phyloP scores from a whole-genome alignment of 345 rosid species.

The Citrus maxima region DNA sequence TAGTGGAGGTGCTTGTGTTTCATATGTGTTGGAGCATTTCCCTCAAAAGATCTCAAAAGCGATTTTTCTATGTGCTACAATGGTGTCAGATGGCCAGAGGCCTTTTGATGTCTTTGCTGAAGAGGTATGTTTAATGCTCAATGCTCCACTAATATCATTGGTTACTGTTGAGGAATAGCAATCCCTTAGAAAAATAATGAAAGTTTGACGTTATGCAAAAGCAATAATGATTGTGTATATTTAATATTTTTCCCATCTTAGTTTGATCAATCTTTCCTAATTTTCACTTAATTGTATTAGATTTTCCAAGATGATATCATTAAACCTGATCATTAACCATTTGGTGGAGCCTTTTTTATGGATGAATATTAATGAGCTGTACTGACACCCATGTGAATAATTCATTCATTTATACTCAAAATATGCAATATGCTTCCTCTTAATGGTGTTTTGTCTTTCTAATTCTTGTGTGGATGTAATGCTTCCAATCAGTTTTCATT shows the following conservation, averaged over 20 bases:
- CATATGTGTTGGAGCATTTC: constrained; percentile 76
- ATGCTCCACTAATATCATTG: background rate
- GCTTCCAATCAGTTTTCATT: constrained; percentile 6
- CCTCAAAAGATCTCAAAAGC: constrained; percentile 80
- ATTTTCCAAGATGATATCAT: background rate
- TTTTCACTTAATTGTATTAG: background rate
- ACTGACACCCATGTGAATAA: background rate
- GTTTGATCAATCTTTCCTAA: background rate
- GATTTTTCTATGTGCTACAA: constrained; percentile 81
- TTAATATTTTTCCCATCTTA: background rate
- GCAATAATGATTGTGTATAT: background rate
- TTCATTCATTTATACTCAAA: background rate
- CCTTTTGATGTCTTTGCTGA: constrained; percentile 94
- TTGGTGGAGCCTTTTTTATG: no score
- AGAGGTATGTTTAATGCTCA: constrained; percentile 50
- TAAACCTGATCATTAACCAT: background rate
- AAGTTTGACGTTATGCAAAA: background rate
- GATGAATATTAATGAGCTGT: background rate
- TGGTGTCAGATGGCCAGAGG: constrained; percentile 84
- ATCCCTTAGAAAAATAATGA: background rate
- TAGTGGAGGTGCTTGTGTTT: constrained; percentile 84
- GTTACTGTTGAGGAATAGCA: background rate
- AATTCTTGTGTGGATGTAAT: background rate
- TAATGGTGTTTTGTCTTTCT: background rate
- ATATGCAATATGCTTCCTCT: no score